Conservation (phyloP, 805 yeast genomes). For the Starmerella riodocensis region DNA sequence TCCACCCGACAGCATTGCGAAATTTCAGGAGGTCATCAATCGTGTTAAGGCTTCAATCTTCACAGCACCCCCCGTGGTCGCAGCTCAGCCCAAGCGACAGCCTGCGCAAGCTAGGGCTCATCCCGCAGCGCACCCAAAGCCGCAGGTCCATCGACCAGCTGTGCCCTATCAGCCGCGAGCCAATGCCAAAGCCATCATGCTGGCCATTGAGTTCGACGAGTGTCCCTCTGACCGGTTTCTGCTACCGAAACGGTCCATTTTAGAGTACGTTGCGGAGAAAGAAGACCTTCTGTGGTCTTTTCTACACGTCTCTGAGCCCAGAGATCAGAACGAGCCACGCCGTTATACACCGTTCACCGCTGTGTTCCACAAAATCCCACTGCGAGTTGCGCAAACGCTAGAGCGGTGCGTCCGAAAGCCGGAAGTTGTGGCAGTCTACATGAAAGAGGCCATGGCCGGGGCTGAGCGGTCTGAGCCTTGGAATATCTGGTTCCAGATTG, state of each 20-base stretch:
- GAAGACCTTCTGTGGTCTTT: constrained; percentile 31
- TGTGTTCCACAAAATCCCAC: constrained; percentile 50
- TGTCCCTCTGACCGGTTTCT: constrained; percentile 59
- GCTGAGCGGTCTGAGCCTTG: constrained; percentile 52
- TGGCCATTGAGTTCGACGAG: constrained; percentile 77
- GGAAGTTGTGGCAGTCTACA: constrained; percentile 42
- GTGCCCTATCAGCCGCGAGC: constrained; percentile 14
- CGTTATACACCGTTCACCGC: constrained; percentile 50
- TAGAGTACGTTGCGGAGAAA: constrained; percentile 36
- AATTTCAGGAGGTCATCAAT: constrained; percentile 69
- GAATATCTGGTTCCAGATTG: constrained; percentile 69
- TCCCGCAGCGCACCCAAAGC: constrained; percentile 2
- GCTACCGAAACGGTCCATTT: constrained; percentile 63
- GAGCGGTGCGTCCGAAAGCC: constrained; percentile 48
- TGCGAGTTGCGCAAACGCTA: constrained; percentile 49
- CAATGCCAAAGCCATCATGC: constrained; percentile 28
- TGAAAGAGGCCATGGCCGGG: constrained; percentile 45
- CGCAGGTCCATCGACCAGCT: constrained; percentile 1
- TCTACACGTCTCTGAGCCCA: constrained; percentile 19
- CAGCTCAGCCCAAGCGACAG: constrained; percentile 27
- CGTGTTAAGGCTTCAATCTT: constrained; percentile 41
- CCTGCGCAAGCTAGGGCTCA: constrained; percentile 47
- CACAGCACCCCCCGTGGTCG: constrained; percentile 9
- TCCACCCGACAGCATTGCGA: constrained; percentile 51
- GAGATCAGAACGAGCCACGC: too few relatives aligned